Base-by-base conservation (phyloP, 192 early-diverging fungal species). In the Gigaspora rosea region DNA sequence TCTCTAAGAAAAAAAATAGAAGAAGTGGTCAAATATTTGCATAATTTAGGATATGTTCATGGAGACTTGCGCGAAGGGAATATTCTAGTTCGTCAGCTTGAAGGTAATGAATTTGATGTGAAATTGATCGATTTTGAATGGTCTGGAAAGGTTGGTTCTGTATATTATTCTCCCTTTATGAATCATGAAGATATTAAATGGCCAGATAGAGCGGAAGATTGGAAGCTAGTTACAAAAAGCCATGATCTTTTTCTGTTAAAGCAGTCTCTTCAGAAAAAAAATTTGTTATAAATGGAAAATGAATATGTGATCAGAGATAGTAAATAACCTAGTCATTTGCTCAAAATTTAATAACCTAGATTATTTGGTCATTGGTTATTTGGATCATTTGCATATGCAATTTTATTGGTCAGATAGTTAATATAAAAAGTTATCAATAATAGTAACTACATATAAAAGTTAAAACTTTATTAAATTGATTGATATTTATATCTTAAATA, bases 81-180 rank as follows among this genome's bases (percentile, higher is more conserved):
- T 22, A 32, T 51, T 35, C 50, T 35, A 71, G 27, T 36, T 56
- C 12, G 33, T 35, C 1, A 35, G 54, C 64, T 13, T 66, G 64
- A 66, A 11, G 32, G 18, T 58, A 49, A 67, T 0, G 15, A 20
- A 54, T 71, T 71, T 71, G 69, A 71, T 54, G 51, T 71, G 1
- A 27, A 27, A 27, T 27, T 27, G 27, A 27, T 27, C 27, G 27
- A 27, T 27, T 27, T 27, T 27, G 69, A 71, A 71, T 71, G 69
- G 50, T 71, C 69, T 1, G 50, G 50, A 56, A 15, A 13, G 15
- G 67, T 49, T 47, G 49, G 49, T 11, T 18, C 18, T 49, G 48
- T 46, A 69, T n/a, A 20, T 46, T 51, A 69, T 69, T 22, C 41
- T 49, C 12, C 41, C 16, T 69, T 69, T 51, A 69, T 69, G 67